Percentiles rank a stretch among this genome's conserved stretches.
Evolutionary conservation across 2,329 filamentous ascomycete species (phyloP).

Genomic region (Hypoxylon sp.): DNA sequence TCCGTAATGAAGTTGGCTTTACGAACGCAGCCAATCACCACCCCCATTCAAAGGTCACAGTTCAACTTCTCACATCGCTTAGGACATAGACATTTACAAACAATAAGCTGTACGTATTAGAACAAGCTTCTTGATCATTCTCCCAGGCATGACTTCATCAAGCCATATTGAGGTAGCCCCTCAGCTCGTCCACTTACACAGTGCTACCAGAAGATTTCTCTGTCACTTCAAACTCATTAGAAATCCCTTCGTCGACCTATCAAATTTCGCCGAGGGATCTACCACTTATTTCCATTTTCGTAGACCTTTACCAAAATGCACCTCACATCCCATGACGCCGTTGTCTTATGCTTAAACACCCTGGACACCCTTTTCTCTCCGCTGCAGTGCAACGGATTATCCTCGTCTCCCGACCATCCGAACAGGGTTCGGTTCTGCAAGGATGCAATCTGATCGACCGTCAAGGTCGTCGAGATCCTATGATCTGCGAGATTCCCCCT

Average conservation of each 20-base stretch:
- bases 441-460: slow-evolving; percentile 45
- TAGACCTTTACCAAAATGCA: slow-evolving; percentile 33
- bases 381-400: slow-evolving; percentile 45
- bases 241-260: slow-evolving; percentile 33
- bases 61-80: slow-evolving; percentile 6
- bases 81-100: neutral
- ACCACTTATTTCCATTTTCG: slow-evolving; percentile 35
- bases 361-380: slow-evolving; percentile 46
- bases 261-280: slow-evolving; percentile 40
- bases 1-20: slow-evolving; percentile 4
- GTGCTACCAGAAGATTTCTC: slow-evolving; percentile 7
- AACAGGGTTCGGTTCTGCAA: slow-evolving; percentile 41
- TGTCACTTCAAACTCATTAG: slow-evolving; percentile 11
- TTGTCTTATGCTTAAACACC: slow-evolving; percentile 47
- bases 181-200: slow-evolving; percentile 8
- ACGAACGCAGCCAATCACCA: slow-evolving; percentile 5
- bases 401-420: slow-evolving; percentile 46
- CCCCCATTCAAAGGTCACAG: neutral
- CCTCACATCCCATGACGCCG: slow-evolving; percentile 43
- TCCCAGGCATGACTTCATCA: neutral
- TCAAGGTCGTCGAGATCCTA: slow-evolving; percentile 44
- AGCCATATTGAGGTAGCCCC: slow-evolving; percentile 11
- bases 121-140: slow-evolving; percentile 5
- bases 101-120: slow-evolving; percentile 8
- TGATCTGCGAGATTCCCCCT: slow-evolving; percentile 45